Base-by-base conservation (phyloP, 129 eudicot genomes). In the Lactuca saligna region DNA sequence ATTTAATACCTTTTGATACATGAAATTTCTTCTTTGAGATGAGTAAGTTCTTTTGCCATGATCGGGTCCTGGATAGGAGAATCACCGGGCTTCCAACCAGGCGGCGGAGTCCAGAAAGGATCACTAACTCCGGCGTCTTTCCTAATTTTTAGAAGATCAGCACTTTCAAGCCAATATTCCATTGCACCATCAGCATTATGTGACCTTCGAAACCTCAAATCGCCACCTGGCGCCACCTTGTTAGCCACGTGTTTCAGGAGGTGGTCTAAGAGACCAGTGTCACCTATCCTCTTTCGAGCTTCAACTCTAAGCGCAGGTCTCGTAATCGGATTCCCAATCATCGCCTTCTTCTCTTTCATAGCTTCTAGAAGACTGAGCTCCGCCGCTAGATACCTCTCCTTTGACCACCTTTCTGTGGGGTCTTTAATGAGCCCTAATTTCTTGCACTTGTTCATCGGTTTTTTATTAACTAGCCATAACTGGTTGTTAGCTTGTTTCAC, bases 121-220 rank as follows among this genome's bases (percentile, higher is more conserved):
- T 94, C 97, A 13, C 56, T 70, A 5, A 94, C 88, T 8, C 99
- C 99, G 54, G 97, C 97, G 2, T 90, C 88, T 61, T 59, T 90
- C 62, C 97, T 81, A 25, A 90, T 73, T 25, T 83, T 77, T 33
- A 83, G 81, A 65, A 94, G 90, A 69, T 90, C 87, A 42, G 99
- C 93, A 79, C 79, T 77, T 78, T 94, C 99, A 63, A 94, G 70
- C 99, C 99, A 94, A 59, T 89, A 94, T 79, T 87, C 97, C 99
- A 94, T 94, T 7, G 88, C 87, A 16, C 99, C 97, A 64, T 83
- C 93, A 1, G 96, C 91, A 75, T 90, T 94, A 73, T 94, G 99
- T 51, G 96, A 72, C 66, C 99, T 70, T 54, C 99, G 66, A 73
- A 94, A 94, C 48, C 97, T 72, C 44, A 87, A 87, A 2, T 17